Percentiles rank a stretch among this genome's conserved stretches.
These are phyloP conservation scores for Vicia faba DNA, from an alignment of 306 rosid genomes.

Conservation along the genomic window DNA sequence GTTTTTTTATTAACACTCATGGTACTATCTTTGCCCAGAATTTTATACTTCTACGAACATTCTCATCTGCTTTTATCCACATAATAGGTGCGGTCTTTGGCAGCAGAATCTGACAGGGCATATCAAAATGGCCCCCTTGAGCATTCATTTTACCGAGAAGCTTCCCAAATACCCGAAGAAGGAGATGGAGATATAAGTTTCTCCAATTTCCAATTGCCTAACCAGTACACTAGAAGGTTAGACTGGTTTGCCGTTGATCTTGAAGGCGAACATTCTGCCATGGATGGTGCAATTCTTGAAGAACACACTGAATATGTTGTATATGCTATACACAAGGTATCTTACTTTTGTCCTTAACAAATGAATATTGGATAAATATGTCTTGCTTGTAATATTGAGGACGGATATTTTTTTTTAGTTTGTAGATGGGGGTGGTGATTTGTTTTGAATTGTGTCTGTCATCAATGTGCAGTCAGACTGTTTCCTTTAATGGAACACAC, in stretches of 20 bases:
- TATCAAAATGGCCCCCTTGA: slow-evolving; percentile 86
- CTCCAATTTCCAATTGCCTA: slow-evolving; percentile 56
- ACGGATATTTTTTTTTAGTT: slow-evolving; percentile 17
- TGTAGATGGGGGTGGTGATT: slow-evolving; percentile 13
- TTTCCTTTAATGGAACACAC: slow-evolving; percentile 1
- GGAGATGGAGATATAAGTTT: slow-evolving; percentile 52
- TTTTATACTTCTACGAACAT: slow-evolving; percentile 26
- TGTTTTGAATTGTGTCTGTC: slow-evolving; percentile 19
- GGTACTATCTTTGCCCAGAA: slow-evolving; percentile 19
- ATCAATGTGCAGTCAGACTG: slow-evolving; percentile 10
- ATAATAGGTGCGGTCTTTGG: slow-evolving; percentile 82
- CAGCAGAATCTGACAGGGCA: slow-evolving; percentile 96
- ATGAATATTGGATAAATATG: slow-evolving; percentile 31
- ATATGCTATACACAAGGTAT: slow-evolving; percentile 89
- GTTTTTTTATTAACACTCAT: slow-evolving; percentile 5
- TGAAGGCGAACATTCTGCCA: slow-evolving; percentile 97
- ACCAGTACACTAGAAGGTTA: slow-evolving; percentile 66
- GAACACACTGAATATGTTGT: slow-evolving; percentile 90
- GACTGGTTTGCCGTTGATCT: slow-evolving; percentile 98
- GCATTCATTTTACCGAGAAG: slow-evolving; percentile 70
- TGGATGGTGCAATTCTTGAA: slow-evolving; percentile 95
- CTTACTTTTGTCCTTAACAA: slow-evolving; percentile 29
- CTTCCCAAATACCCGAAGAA: slow-evolving; percentile 63
- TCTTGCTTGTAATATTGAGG: slow-evolving; percentile 29
- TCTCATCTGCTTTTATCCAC: slow-evolving; percentile 36